Evolutionary conservation across 2,329 filamentous ascomycete genomes (phyloP), one percentile per base, ranked within the genome.

Genomic region (Pseudocercospora eumusae): DNA sequence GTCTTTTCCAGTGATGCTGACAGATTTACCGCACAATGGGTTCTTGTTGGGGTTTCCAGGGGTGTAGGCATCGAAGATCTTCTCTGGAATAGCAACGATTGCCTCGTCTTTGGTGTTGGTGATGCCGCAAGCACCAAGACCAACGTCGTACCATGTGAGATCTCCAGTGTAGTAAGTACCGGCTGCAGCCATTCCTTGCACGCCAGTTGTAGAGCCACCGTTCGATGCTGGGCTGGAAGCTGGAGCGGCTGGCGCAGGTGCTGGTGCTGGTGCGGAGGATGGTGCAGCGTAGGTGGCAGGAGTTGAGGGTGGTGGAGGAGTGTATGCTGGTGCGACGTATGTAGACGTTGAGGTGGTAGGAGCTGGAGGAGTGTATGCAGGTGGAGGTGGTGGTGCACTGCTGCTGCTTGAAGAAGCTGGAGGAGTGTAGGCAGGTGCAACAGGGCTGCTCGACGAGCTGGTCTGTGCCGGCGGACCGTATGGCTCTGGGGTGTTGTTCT

Each of bases 111-210:
- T 85, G 52, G 79, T 73, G 77, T 87, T 87, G 67, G 86, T 83
- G 40, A 74, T 75, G 58, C 90, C 90, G 72, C 91, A 95, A 21
- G 88, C 77, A 62, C 88, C 88, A 8, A 89, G 73, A 45, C 88
- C 91, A 53, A 88, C 80, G 44, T 81, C 78, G 79, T 90, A 96
- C 81, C 85, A 93, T 62, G 91, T 95, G 68, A 91, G 82, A 55
- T 92, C 84, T 64, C 90, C 91, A 0, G 73, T 71, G 78, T 75
- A 81, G 28, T 68, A 74, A 27, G 71, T 70, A 54, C 75, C 78
- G 8, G 74, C n/a, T n/a, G n/a, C n/a, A n/a, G n/a, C n/a, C n/a
- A n/a, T n/a, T n/a, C n/a, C n/a, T n/a, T n/a, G n/a, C n/a, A n/a
- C n/a, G n/a, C n/a, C n/a, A n/a, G n/a, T n/a, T n/a, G 58, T 67